A percentile compares a stretch with the other conserved stretches of the same genome.
phyloP scores from a whole-genome alignment of 2,329 filamentous ascomycete genomes.

The Scolecobasidium constrictum region DNA sequence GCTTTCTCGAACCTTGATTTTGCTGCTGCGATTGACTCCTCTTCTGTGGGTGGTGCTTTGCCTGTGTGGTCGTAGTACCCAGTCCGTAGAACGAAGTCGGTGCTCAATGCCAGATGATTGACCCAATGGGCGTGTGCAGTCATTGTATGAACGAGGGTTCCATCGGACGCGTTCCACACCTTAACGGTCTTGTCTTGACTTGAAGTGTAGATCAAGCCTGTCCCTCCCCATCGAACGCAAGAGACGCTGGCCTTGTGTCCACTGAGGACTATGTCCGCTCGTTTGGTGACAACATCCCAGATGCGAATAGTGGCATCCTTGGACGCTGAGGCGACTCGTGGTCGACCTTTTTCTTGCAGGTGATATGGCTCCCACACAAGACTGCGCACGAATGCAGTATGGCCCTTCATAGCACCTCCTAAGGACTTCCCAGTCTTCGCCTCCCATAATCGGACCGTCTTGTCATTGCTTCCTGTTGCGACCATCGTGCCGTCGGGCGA shows the following conservation, averaged over 20 bases:
- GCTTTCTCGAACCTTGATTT: constrained; percentile 78
- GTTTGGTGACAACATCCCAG: constrained; percentile 71
- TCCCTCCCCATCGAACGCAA: constrained; percentile 92
- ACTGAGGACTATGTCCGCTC: constrained; percentile 69
- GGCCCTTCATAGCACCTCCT: constrained; percentile 67
- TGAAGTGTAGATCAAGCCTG: constrained; percentile 41
- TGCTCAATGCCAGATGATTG: constrained; percentile 88
- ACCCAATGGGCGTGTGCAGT: constrained; percentile 86
- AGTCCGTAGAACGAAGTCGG: constrained; percentile 79
- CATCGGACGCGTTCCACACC: constrained; percentile 74
- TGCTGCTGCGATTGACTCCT: constrained; percentile 64
- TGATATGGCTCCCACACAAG: constrained; percentile 93
- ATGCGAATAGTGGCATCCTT: constrained; percentile 84
- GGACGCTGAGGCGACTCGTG: constrained; percentile 73
- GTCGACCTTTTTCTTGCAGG: constrained; percentile 59
- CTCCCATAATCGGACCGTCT: constrained; percentile 82
- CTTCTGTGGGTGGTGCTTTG: constrained; percentile 54
- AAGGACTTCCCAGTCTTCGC: constrained; percentile 66
- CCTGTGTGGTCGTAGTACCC: constrained; percentile 77
- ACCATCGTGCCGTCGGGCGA: constrained; percentile 72
- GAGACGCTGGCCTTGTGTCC: constrained; percentile 85
- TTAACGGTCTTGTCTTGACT: constrained; percentile 81
- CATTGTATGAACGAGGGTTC: constrained; percentile 69
- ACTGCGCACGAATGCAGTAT: constrained; percentile 80
- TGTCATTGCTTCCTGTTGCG: constrained; percentile 89